Base-by-base conservation (phyloP, 495 filamentous ascomycete species). In the Cryomyces antarcticus region DNA sequence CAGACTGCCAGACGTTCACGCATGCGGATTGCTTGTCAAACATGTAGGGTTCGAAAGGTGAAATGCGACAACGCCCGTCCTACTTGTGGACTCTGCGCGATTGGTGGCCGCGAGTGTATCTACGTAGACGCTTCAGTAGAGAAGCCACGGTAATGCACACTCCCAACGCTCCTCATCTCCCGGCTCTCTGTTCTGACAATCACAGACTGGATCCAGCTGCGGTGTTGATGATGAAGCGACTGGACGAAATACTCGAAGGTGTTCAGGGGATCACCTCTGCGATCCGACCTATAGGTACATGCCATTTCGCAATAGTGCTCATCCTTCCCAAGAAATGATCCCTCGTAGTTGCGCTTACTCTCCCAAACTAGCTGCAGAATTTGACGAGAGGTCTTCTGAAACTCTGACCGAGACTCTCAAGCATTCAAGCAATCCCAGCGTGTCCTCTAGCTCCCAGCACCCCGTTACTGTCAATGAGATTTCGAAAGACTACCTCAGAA, bases 41-140 rank as follows among this genome's bases (percentile, higher is more conserved):
- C 43, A 1, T 49, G 47, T 29, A 24, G 47, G 9, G 3, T 46
- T 27, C 47, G 47, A 6, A 49, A 49, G 38, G 31, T 49, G 6
- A 49, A 46, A 30, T 49, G 47, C 30, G 43, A 49, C 30, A 31
- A 7, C 5, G 47, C 17, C 27, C 47, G 47, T 11, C 47, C 47
- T 7, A 41, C 10, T 9, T 49, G 47, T 33, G 42, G 37, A 10
- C 7, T 46, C 3, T 49, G 47, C 29, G 12, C 7, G 17, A 30
- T 36, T 9, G 13, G 28, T 24, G 24, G 28, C 28, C 17, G 9
- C 30, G 7, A 6, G 2, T 49, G 47, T 33, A 4, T 31, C 10
- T 49, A 49, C 34, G 30, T 28, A 12, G 47, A 49, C 30, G 41
- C 42, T 6, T 28, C 39, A 10, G 27, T 41, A 4, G 41, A 44